Evolutionary conservation across 2,329 filamentous ascomycete genomes (phyloP).

Genomic region (Aureobasidium subglaciale): DNA sequence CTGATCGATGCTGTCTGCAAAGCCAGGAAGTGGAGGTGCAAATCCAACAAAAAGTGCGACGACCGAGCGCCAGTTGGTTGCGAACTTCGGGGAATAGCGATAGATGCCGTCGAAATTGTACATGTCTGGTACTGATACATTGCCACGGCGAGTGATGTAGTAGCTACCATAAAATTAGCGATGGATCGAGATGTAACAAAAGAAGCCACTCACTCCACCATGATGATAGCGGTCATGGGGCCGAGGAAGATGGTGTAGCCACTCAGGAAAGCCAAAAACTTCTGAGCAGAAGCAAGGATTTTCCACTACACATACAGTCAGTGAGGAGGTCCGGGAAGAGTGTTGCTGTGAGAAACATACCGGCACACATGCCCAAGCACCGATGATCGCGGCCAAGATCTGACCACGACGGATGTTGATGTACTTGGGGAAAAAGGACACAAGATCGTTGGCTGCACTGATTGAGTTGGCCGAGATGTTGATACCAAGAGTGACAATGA

Average conservation of each 20-base stretch:
- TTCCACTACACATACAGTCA: constrained; percentile 23
- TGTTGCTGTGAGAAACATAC: neutral
- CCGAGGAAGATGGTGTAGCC: constrained; percentile 51
- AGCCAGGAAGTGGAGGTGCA: constrained; percentile 20
- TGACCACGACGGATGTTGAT: constrained; percentile 34
- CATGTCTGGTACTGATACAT: constrained; percentile 21
- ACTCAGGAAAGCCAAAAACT: constrained; percentile 44
- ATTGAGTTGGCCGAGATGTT: constrained; percentile 23
- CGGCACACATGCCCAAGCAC: constrained; percentile 32
- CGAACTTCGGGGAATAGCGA: constrained; percentile 21
- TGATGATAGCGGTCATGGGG: constrained; percentile 1
- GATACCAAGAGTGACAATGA: constrained; percentile 16
- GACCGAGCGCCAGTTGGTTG: constrained; percentile 23
- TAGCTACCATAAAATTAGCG: too few species aligned
- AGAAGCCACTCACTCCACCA: neutral
- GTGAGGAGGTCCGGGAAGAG: too few species aligned
- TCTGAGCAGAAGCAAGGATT: constrained; percentile 29
- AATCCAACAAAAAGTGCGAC: constrained; percentile 21
- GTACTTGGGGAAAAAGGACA: constrained; percentile 18
- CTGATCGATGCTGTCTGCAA: constrained; percentile 16
- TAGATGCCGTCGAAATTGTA: constrained; percentile 23
- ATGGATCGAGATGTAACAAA: too few species aligned
- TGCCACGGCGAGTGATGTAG: constrained; percentile 21
- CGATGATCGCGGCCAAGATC: constrained; percentile 31
- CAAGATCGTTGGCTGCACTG: constrained; percentile 20